These are phyloP conservation scores for Aspergillus saccharolyticus DNA, from an alignment of 495 filamentous ascomycete genomes.

Conservation along the genomic window DNA sequence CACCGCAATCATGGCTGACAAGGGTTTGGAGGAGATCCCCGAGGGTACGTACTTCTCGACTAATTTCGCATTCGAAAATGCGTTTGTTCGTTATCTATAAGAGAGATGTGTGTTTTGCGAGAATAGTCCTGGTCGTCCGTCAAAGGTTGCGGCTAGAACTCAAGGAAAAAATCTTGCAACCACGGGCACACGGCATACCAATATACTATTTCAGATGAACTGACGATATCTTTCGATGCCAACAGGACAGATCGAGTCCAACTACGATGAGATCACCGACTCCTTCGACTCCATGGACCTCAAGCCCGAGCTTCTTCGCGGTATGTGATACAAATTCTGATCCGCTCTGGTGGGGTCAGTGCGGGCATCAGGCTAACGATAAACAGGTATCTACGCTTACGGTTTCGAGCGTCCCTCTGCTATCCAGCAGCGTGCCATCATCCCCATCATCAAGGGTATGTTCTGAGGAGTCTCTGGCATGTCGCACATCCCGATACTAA, in stretches of 20 bases:
- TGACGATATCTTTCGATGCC: constrained; percentile 20
- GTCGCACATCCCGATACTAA: constrained; percentile 18
- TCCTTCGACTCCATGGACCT: constrained; percentile 98
- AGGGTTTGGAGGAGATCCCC: constrained; percentile 94
- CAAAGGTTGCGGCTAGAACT: not conserved
- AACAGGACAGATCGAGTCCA: constrained; percentile 96
- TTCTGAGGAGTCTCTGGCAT: constrained; percentile 23
- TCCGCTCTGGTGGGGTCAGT: constrained; percentile 13
- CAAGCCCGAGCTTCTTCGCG: constrained; percentile 93
- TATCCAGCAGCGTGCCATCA: constrained; percentile 98
- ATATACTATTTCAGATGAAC: constrained; percentile 8
- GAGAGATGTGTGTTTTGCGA: not conserved
- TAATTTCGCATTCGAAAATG: constrained; percentile 6
- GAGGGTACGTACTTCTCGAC: constrained; percentile 58
- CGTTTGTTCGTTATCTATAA: constrained; percentile 13
- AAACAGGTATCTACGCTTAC: constrained; percentile 91
- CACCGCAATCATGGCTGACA: constrained; percentile 94
- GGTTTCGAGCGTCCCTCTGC: constrained; percentile 99
- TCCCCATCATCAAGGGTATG: constrained; percentile 99
- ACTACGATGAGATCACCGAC: constrained; percentile 99
- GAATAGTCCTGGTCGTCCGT: constrained; percentile 16
- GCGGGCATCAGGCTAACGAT: constrained; percentile 29
- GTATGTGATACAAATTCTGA: constrained; percentile 49
- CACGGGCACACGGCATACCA: not conserved
- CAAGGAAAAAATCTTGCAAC: constrained; percentile 9